phyloP scores from a whole-genome alignment of 2,329 filamentous ascomycete genomes.

The Fusarium sp. region DNA sequence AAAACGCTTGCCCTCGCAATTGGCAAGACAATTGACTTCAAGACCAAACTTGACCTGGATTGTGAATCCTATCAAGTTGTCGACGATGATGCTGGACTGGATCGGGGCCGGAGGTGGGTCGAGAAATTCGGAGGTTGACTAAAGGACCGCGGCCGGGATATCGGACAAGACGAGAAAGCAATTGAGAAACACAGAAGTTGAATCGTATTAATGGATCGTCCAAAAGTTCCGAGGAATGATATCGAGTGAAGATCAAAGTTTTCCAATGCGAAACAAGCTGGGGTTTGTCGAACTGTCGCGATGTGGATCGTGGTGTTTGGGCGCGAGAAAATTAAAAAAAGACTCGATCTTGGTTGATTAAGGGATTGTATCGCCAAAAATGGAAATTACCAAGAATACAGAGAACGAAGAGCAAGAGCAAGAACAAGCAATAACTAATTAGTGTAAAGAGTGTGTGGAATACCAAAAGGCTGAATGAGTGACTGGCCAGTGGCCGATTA shows the following conservation, averaged over 20 bases:
- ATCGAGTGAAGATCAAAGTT: conserved; percentile 14
- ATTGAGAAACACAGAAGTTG: conserved; percentile 31
- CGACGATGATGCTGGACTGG: conserved; percentile 14
- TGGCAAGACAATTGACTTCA: conserved; percentile 29
- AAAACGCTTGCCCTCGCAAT: conserved; percentile 15
- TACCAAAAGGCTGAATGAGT: conserved; percentile 43
- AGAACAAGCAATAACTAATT: conserved; percentile 29
- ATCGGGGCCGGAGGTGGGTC: conserved; percentile 40
- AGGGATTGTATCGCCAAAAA: conserved; percentile 28
- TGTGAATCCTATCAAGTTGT: conserved; percentile 14
- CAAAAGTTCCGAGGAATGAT: conserved; percentile 14
- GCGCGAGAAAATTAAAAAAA: conserved; percentile 15
- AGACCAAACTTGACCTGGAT: conserved; percentile 1
- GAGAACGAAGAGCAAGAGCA: conserved; percentile 23
- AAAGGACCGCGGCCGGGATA: conserved; percentile 19
- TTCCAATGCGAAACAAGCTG: conserved; percentile 31
- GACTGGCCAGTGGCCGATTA: conserved; percentile 49
- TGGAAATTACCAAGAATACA: conserved; percentile 30
- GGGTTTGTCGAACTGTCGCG: conserved; percentile 32
- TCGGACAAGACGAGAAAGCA: conserved; percentile 25
- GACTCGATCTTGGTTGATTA: conserved; percentile 28
- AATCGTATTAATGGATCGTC: conserved; percentile 27
- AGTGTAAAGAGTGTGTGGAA: conserved; percentile 43
- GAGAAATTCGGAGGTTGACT: conserved; percentile 22
- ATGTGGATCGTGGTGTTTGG: conserved; percentile 38